Base-by-base conservation (phyloP, 352 stramenopile species). In the Phytopythium sindhum region DNA sequence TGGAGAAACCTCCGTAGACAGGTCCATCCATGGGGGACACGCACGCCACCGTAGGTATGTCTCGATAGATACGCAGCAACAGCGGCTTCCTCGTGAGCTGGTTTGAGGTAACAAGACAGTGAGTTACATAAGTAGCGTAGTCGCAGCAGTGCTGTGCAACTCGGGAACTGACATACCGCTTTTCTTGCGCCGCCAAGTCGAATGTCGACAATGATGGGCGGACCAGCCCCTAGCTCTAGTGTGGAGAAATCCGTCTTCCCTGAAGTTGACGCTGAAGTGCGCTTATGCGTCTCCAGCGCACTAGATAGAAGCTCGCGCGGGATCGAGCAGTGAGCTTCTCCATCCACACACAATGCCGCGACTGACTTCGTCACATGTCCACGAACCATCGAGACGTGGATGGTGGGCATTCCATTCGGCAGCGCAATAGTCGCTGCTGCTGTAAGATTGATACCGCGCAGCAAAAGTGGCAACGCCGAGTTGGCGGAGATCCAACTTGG, bases 21-120 rank as follows among this genome's bases (percentile, higher is more conserved):
- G 86, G 82, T 0, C 86, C 86, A 60, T 92, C 88, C 69, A 86
- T 84, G 0, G 86, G 86, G 0, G 82, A 61, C 1, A 95, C 62
- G 2, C 69, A 52, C 1, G 57, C 55, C 21, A 91, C 67, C 0
- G 31, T 59, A 0, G 86, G 84, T 3, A 80, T 70, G 14, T 77
- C 50, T 21, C 63, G 60, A 52, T 92, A 91, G 23, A 91, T 59
- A n/a, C 82, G 68, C 4, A 95, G 56, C 10, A 67, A 62, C 11
- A 88, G 47, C 5, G 86, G 80, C 11, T 63, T 67, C 0, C 73
- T 77, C 10, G 55, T 41, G 2, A 61, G 23, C 55, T 61, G 52
- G 17, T 21, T 4, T 17, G 21, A 4, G 17, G 29, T 19, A 26
- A 29, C 29, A 57, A 44, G 21, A 31, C 12, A 4, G 37, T 19